Conservation (phyloP, 768 basidiomycete species). For the Auricularia cornea region DNA sequence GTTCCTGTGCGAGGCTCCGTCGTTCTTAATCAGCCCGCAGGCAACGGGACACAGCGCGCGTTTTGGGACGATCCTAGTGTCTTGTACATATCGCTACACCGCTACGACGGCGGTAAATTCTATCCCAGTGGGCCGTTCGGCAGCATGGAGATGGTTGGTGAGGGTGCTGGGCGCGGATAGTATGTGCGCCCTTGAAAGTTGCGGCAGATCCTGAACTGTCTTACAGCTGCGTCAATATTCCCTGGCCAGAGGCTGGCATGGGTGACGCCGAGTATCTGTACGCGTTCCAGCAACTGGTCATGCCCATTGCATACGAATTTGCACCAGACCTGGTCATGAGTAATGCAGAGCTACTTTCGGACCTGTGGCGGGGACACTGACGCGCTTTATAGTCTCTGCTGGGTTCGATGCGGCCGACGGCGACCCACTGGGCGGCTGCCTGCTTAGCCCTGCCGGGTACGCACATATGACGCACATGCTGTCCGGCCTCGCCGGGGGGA, state of each 20-base stretch:
- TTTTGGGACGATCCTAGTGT: conserved; percentile 91
- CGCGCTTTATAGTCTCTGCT: conserved; percentile 68
- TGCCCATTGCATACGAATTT: conserved; percentile 97
- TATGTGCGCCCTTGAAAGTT: conserved; percentile 32
- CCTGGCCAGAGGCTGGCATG: conserved; percentile 86
- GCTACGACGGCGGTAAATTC: conserved; percentile 85
- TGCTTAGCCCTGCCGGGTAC: conserved; percentile 86
- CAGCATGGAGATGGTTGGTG: conserved; percentile 75
- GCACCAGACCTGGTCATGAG: conserved; percentile 93
- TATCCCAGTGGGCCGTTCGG: conserved; percentile 94
- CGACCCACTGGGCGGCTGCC: conserved; percentile 85
- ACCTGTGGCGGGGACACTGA: background rate
- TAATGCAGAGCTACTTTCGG: conserved; percentile 23
- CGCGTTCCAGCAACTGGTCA: conserved; percentile 90
- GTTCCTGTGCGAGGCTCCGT: background rate
- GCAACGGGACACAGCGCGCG: conserved; percentile 94
- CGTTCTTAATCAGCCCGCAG: conserved; percentile 29
- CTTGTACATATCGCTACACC: conserved; percentile 90
- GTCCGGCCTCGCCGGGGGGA: conserved; percentile 76
- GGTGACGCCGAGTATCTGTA: conserved; percentile 93
- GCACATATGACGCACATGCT: conserved; percentile 99
- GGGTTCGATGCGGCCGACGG: conserved; percentile 96
- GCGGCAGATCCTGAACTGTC: background rate
- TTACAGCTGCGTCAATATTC: conserved; percentile 84
- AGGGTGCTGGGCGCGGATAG: conserved; percentile 79